Base-by-base conservation (phyloP, 1,284 basidiomycete species). In the Rhodotorula sp. region DNA sequence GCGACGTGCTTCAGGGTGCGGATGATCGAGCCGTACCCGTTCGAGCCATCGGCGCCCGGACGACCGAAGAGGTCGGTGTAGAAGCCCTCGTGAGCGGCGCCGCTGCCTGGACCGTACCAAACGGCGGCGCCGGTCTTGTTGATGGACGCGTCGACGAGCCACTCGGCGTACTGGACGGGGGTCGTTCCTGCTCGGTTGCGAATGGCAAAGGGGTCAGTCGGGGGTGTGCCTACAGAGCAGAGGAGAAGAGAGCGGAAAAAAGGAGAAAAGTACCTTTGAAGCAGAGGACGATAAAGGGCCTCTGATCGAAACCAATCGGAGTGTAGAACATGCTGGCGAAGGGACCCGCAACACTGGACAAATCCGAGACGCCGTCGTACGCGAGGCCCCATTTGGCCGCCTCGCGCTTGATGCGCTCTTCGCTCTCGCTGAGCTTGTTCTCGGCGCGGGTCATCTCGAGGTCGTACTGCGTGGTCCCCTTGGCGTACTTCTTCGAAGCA, bases 151-250 rank as follows among this genome's bases (percentile, higher is more conserved):
- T 76, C 73, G 23, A 69, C 61, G 54, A 76, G 62, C 57, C 72
- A 70, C 67, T 76, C 70, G 63, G 70, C 49, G 73, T 82, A 83
- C 68, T 81, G 80, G 49, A 76, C 76, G 26, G 81, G 81, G 49
- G 78, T 76, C 16, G 82, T 83, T 10, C 82, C 70, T 71, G 48
- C 15, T 8, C 4, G 48, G 2, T 7, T 7, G 10, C 8, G 39
- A 43, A 14, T 43, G 23, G 23, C 3, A 29, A 16, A 12, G 21
- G 43, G 7, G 16, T 29, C 31, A 31, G 31, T 21, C 6, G 23
- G 20, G 23, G 5, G 12, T 18, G 46, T 23, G 12, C 12, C 3
- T 14, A 3, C 15, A n/a, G 21, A 15, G 31, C 26, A 31, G 12
- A 20, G 58, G 43, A 14, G 6, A 26, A 18, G n/a, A 16, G 31